phyloP scores from a whole-genome alignment of 2,329 filamentous ascomycete genomes.

The Herpotrichia juniperi region DNA sequence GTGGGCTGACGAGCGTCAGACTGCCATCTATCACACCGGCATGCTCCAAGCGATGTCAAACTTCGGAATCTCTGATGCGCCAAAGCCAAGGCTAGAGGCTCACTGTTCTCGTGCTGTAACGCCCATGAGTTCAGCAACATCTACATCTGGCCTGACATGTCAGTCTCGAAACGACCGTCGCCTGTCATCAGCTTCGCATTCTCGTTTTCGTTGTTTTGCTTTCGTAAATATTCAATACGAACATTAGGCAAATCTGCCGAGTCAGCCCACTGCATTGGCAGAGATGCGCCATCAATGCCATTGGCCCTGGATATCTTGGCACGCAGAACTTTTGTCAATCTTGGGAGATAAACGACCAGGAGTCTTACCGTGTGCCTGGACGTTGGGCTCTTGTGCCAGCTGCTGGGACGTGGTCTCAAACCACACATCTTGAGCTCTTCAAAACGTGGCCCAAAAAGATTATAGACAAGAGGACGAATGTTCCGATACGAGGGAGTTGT shows the following conservation, averaged over 20 bases:
- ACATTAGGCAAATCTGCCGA: neutral
- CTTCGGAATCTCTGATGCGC: too few species aligned
- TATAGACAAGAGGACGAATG: neutral
- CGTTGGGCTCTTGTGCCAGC: neutral
- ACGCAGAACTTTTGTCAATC: neutral
- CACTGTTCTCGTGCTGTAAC: too few species aligned
- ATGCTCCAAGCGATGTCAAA: too few species aligned
- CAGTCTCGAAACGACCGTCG: neutral
- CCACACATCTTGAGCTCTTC: neutral
- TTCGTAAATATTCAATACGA: too few species aligned
- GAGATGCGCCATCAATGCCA: too few species aligned
- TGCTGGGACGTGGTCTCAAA: neutral
- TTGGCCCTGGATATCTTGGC: constrained; percentile 3
- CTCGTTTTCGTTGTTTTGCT: too few species aligned
- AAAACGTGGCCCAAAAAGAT: neutral
- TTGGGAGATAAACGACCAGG: neutral
- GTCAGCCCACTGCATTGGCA: constrained; percentile 5
- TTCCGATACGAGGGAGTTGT: neutral
- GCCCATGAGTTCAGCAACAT: too few species aligned
- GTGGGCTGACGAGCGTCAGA: too few species aligned
- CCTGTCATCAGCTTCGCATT: neutral
- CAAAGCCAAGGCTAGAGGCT: too few species aligned
- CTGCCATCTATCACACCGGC: too few species aligned
- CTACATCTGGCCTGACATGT: too few species aligned
- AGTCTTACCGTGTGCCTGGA: constrained; percentile 1